These are phyloP conservation scores for Tetrastigma voinierianum DNA, from an alignment of 164 flowering plant species.

Conservation along the genomic window DNA sequence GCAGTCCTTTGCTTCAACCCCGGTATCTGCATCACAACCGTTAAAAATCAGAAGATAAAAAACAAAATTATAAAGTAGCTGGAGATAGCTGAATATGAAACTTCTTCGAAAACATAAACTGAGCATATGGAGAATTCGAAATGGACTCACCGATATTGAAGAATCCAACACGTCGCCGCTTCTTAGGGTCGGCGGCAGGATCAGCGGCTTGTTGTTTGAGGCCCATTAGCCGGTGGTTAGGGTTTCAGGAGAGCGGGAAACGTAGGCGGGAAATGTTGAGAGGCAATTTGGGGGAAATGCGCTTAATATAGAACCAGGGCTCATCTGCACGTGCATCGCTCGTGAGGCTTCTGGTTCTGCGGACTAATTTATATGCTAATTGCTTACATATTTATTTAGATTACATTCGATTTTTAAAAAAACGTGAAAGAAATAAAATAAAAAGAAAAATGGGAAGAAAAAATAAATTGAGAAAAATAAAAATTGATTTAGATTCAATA, in stretches of 20 bases:
- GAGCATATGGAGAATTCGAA: neutral
- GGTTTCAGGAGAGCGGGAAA: conserved; percentile 55
- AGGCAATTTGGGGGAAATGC: neutral
- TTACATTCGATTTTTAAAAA: no score
- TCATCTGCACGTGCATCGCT: no score
- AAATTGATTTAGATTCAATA: no score
- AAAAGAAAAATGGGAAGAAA: no score
- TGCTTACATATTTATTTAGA: no score
- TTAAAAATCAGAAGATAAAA: neutral
- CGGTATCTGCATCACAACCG: conserved; percentile 53
- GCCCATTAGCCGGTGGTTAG: conserved; percentile 48
- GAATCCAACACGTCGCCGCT: conserved; percentile 67
- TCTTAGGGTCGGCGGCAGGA: conserved; percentile 49
- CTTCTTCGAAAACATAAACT: neutral
- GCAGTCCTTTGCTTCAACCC: conserved; percentile 81
- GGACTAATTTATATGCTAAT: no score
- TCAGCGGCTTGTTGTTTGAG: conserved; percentile 51
- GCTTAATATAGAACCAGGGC: no score
- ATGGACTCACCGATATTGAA: conserved; percentile 39
- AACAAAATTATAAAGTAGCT: neutral
- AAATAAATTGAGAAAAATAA: no score
- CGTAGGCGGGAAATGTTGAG: conserved; percentile 43
- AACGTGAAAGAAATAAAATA: no score
- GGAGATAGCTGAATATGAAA: neutral
- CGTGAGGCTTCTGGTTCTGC: no score